These are phyloP conservation scores for Tetradesmus obliquus DNA, from an alignment of 139 green algal genomes.

Conservation along the genomic window DNA sequence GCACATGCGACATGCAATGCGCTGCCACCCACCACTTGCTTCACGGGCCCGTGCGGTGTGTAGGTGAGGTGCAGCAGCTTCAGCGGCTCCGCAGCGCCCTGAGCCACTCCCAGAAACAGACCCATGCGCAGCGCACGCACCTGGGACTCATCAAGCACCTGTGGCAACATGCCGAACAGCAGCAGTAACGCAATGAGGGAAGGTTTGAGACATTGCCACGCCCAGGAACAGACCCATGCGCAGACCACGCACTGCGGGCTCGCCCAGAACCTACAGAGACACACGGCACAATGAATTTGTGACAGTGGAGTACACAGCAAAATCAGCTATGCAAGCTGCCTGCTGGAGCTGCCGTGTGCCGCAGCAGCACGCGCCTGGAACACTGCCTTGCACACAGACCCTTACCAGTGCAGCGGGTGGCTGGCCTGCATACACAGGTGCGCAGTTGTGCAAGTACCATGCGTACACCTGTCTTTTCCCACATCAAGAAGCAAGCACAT, in stretches of 20 bases:
- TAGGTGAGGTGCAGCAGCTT: conserved; percentile 99
- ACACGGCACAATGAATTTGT: no score
- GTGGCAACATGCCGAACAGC: background rate
- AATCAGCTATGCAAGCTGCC: no score
- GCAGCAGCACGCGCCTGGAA: no score
- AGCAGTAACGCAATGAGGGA: no score
- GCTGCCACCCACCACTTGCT: background rate
- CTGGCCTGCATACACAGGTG: background rate
- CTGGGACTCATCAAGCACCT: conserved; percentile 89
- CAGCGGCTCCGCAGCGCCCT: conserved; percentile 80
- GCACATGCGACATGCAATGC: background rate
- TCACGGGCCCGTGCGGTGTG: conserved; percentile 50
- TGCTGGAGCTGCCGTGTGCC: no score
- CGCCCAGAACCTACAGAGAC: conserved; percentile 82
- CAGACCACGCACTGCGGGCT: conserved; percentile 88
- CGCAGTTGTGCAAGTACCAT: background rate
- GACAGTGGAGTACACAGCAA: no score
- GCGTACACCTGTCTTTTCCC: background rate
- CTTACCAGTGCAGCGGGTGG: background rate
- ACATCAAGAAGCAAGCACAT: background rate
- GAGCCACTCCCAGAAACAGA: conserved; percentile 90
- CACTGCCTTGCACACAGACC: background rate
- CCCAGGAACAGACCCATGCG: conserved; percentile 95
- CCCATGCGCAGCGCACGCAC: conserved; percentile 95
- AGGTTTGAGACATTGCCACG: conserved; percentile 58